phyloP scores from a whole-genome alignment of 768 basidiomycete genomes.

The Tylopilus plumbeoviolaceoides region DNA sequence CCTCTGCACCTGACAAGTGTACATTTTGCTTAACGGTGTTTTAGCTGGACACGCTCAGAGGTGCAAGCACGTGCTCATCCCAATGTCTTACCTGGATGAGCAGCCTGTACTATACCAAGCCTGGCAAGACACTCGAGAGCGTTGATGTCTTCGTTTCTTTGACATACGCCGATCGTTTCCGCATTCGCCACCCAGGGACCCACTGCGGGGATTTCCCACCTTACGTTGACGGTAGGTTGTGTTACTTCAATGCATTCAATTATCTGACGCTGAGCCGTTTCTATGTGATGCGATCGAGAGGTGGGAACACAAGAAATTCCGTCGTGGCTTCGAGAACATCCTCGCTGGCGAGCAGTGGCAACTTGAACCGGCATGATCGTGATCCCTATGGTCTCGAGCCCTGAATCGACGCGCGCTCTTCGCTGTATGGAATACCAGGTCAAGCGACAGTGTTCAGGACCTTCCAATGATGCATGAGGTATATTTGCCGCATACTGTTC shows the following conservation, averaged over 20 bases:
- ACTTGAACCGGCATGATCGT: conserved; percentile 60
- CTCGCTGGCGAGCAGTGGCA: too few relatives aligned
- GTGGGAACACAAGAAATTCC: conserved; percentile 60
- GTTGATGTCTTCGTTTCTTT: conserved; percentile 61
- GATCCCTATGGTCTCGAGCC: conserved; percentile 63
- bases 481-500: not conserved
- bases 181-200: conserved; percentile 65
- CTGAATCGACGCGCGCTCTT: conserved; percentile 56
- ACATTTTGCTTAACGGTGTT: conserved; percentile 34
- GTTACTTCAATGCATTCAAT: conserved; percentile 18
- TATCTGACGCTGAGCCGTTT: not conserved
- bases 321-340: conserved; percentile 59
- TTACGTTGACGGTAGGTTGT: conserved; percentile 44
- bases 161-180: conserved; percentile 69
- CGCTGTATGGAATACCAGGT: conserved; percentile 57
- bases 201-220: conserved; percentile 52
- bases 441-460: conserved; percentile 55
- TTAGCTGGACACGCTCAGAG: conserved; percentile 50
- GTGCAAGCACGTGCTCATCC: conserved; percentile 66
- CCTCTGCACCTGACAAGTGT: too few relatives aligned
- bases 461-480: conserved; percentile 71
- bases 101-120: conserved; percentile 51
- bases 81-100: conserved; percentile 60
- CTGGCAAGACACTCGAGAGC: conserved; percentile 38
- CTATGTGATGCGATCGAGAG: conserved; percentile 71